Conservation (phyloP, 2,329 filamentous ascomycete genomes). For the Aspergillus sp. region DNA sequence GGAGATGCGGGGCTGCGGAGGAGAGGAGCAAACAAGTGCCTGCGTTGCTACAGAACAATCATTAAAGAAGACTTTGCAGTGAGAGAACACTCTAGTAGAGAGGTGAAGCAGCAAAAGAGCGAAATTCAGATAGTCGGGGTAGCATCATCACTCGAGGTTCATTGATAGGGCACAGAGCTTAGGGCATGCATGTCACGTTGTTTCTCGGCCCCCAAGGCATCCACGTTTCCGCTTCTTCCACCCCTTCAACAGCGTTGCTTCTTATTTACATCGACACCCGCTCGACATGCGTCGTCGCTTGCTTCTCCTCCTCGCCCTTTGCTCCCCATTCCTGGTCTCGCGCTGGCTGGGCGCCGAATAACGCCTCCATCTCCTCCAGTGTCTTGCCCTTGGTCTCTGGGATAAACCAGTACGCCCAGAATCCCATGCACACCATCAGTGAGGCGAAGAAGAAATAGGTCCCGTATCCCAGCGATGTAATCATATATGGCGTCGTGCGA, state of each 20-base stretch:
- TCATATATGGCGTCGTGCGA: slow-evolving; percentile 63
- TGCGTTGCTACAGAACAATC: too few relatives aligned
- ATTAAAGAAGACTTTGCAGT: too few relatives aligned
- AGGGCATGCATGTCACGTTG: background rate
- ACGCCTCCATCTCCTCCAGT: slow-evolving; percentile 27
- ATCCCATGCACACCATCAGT: slow-evolving; percentile 9
- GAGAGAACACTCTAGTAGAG: too few relatives aligned
- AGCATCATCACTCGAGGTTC: background rate
- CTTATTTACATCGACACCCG: background rate
- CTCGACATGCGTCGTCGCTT: background rate
- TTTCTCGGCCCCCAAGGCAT: background rate
- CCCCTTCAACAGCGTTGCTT: background rate
- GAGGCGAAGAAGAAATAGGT: slow-evolving; percentile 22
- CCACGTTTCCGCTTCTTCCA: background rate
- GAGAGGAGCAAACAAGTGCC: too few relatives aligned
- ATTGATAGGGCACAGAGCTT: background rate
- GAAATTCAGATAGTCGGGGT: background rate
- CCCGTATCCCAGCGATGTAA: slow-evolving; percentile 22
- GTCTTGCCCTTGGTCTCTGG: slow-evolving; percentile 29
- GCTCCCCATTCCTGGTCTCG: background rate
- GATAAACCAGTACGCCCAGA: slow-evolving; percentile 25
- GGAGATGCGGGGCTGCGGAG: too few relatives aligned
- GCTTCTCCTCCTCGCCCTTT: background rate
- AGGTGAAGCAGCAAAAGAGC: too few relatives aligned
- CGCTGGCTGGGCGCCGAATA: slow-evolving; percentile 14